Percentiles rank a stretch among this genome's conserved stretches.
Evolutionary conservation across 805 yeast genomes (phyloP).

Genomic region (Huiozyma sinensis): DNA sequence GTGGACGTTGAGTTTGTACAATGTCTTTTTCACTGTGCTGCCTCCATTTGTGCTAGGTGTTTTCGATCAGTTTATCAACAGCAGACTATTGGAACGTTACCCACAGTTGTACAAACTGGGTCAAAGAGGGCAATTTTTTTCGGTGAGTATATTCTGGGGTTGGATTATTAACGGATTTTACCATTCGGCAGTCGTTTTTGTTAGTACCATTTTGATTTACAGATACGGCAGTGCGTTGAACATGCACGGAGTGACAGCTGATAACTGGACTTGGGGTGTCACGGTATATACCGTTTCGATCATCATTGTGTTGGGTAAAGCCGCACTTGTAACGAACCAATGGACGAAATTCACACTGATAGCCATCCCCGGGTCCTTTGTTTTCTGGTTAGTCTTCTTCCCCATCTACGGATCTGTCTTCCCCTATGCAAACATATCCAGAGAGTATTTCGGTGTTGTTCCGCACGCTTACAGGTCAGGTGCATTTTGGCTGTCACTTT

Average conservation of each 20-base stretch:
- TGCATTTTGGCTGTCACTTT: conserved; percentile 72
- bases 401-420: conserved; percentile 83
- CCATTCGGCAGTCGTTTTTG: conserved; percentile 78
- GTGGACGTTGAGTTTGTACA: conserved; percentile 94
- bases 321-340: conserved; percentile 79
- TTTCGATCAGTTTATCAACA: conserved; percentile 91
- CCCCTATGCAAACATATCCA: conserved; percentile 71
- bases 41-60: conserved; percentile 97
- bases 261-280: conserved; percentile 94
- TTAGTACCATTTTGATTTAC: conserved; percentile 61
- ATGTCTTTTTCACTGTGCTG: conserved; percentile 83
- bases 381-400: conserved; percentile 73
- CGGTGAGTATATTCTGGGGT: conserved; percentile 89
- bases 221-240: conserved; percentile 53
- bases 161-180: conserved; percentile 95
- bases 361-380: conserved; percentile 91
- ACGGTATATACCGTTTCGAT: conserved; percentile 81
- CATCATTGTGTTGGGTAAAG: conserved; percentile 85
- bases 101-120: conserved; percentile 91
- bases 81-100: conserved; percentile 78
- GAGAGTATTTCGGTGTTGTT: conserved; percentile 74
- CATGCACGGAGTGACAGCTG: conserved; percentile 55
- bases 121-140: conserved; percentile 78
- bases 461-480: conserved; percentile 65
- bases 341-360: conserved; percentile 91